Base-by-base conservation (phyloP, 1,139 yeast genomes). In the Scheffersomyces segobiensis region DNA sequence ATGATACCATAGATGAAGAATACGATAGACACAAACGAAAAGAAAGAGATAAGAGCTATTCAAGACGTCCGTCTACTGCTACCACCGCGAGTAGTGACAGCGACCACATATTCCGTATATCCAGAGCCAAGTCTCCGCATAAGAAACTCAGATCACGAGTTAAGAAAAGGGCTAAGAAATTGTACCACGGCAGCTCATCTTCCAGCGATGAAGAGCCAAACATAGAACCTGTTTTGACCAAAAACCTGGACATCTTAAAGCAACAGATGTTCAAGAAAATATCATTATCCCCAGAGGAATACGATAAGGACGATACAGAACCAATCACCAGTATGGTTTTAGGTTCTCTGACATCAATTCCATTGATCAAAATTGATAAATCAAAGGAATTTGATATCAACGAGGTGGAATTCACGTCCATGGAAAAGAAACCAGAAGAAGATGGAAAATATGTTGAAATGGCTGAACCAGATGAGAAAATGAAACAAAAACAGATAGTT, bases 221-320 rank as follows among this genome's bases (percentile, higher is more conserved):
- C 5, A 57, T 49, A 42, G 56, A 51, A 1, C 42, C 24, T 10
- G 20, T 26, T 14, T 20, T 14, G 22, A 24, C 17, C n/a, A 42
- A 50, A 22, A 59, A 49, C 52, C 46, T 18, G 39, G 62, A 63
- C n/a, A 60, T 59, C 1, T 52, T 65, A 17, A 62, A 62, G 21
- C 61, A 55, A 14, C 67, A 65, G 55, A 47, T 67, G 32, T 65
- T 67, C 56, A 66, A 64, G 50, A 55, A 64, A 52, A 49, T 66
- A 19, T 53, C 59, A 8, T 53, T 51, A 14, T 52, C 54, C 1
- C 47, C 49, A 3, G 57, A 55, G 6, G 51, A 52, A 22, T 32
- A 52, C 14, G 39, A 46, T 19, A 22, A 24, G 12, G 17, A 51
- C 8, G 58, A 56, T 53, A 26, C 56, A 24, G 17, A 20, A 51